Base-by-base conservation (phyloP, 257 asterid genomes). In the Ilex aquifolium region DNA sequence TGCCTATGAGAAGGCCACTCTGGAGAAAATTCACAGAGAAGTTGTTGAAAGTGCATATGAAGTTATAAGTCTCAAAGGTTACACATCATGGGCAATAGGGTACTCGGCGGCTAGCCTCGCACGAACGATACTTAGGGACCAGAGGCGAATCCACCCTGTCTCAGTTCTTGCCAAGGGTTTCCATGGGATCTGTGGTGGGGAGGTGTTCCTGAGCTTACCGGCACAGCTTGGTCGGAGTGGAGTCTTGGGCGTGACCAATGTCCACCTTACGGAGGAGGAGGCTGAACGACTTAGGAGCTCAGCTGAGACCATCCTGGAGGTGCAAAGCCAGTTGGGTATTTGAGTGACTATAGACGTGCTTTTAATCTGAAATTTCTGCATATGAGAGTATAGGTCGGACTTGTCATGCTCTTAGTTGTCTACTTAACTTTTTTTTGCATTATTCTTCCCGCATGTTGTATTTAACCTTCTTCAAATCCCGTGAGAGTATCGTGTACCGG, bases 11-110 rank as follows among this genome's bases (percentile, higher is more conserved):
- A 83, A 83, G 66, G 87, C 82, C 53, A 87, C 85, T 0, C 78
- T 90, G 0, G 89, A 80, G 63, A 77, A 72, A 63, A 90, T 90
- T 40, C 88, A 82, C 67, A 82, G 82, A 60, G 82, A 82, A 68
- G 97, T 90, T 2, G 88, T 87, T 15, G 82, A 82, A 13, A 64
- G 95, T 13, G 97, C 97, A 2, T 83, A 87, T 53, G 95, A 90
- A 62, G 97, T 90, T 27, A 90, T 90, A 60, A 73, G 62, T 10
- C 72, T 90, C 61, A 90, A 90, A 73, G 97, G 97, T 60, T 90
- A 90, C 86, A 90, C 95, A 27, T 90, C 97, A 0, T 90, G 97
- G 97, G 97, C 97, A 5, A 85, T 90, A 0, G 97, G 97, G 4
- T 90, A 90, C 72, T 90, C 97, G 0, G 97, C 74, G 0, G 95